Conservation (phyloP, 2,329 filamentous ascomycete genomes). For the Talaromyces sp. region DNA sequence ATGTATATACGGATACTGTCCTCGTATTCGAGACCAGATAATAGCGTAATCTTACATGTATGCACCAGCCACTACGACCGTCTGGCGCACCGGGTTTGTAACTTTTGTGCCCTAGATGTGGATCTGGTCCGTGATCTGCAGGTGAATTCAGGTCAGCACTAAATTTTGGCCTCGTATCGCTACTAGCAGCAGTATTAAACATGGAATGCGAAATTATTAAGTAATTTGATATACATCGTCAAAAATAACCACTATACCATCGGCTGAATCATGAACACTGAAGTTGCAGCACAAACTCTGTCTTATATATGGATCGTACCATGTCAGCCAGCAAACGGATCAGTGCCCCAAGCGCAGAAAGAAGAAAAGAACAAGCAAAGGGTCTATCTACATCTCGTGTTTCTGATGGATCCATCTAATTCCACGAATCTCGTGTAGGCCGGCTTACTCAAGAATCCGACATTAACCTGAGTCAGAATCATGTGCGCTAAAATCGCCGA, state of each 20-base stretch:
- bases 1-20: not conserved
- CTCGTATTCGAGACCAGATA: not conserved
- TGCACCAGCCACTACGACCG: not conserved
- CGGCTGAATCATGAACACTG: not conserved
- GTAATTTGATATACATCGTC: not conserved
- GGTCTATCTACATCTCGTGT: not conserved
- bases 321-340: too few relatives aligned
- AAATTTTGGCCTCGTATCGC: not conserved
- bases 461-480: not conserved
- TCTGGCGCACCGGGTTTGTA: not conserved
- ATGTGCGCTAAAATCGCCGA: not conserved
- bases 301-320: not conserved
- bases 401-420: not conserved
- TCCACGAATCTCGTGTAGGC: not conserved
- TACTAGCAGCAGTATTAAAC: not conserved
- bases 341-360: not conserved
- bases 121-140: not conserved
- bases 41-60: not conserved
- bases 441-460: not conserved
- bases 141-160: not conserved
- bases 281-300: not conserved
- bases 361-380: not conserved
- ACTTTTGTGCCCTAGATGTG: not conserved
- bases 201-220: not conserved
- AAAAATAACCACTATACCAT: not conserved